Percentiles rank a stretch among this genome's conserved stretches.
Evolutionary conservation across 768 basidiomycete genomes (phyloP).

Genomic region (Leccinum boreale): DNA sequence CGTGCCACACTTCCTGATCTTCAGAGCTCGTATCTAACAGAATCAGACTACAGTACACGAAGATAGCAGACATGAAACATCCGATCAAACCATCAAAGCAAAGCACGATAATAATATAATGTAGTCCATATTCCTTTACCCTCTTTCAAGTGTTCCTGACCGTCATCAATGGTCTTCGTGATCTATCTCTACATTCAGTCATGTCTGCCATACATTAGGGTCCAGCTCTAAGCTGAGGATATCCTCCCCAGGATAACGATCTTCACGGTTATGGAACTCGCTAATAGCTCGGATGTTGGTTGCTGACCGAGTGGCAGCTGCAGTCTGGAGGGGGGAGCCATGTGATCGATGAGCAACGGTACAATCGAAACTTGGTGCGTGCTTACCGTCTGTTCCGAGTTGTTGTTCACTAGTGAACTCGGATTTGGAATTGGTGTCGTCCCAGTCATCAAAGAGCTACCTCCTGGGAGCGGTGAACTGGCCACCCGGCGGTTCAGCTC

Average conservation of each 20-base stretch:
- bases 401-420: neutral
- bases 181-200: neutral
- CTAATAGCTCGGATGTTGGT: conserved; percentile 9
- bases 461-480: neutral
- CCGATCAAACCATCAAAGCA: neutral
- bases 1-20: neutral
- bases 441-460: neutral
- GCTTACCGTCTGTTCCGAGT: conserved; percentile 5
- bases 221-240: conserved; percentile 9
- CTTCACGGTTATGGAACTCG: neutral
- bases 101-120: neutral
- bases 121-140: neutral
- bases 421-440: neutral
- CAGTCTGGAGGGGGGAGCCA: neutral
- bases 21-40: neutral
- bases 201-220: neutral
- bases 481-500: conserved; percentile 36
- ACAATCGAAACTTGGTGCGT: neutral
- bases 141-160: neutral
- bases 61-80: neutral
- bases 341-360: neutral
- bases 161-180: no score
- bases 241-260: conserved; percentile 15
- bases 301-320: neutral
- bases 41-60: no score